Evolutionary conservation across 306 rosid species (phyloP), one percentile per base, ranked within the genome.

Genomic region (Trifolium dubium): DNA sequence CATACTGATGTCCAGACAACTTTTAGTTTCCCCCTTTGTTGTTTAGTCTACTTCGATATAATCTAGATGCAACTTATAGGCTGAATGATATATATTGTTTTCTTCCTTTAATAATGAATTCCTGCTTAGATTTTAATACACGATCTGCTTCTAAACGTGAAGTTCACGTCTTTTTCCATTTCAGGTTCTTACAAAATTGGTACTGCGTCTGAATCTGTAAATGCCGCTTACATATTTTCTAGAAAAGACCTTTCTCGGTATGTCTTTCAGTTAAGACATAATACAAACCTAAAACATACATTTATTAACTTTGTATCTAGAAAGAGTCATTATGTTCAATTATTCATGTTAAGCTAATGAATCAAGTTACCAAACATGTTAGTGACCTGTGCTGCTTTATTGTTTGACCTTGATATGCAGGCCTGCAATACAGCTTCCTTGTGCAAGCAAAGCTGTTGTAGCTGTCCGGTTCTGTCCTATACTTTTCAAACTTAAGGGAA

Each of bases 371-470:
- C 30, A 49, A 43, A 37, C 60, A 34, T 54, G 56, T 69, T n/a
- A 60, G 62, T 81, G 67, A 81, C 41, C n/a, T 2, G 71, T 58
- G 73, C 75, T 59, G 55, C 64, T 73, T 67, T 80, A 60, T 49
- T 68, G 61, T 74, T 64, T 81, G 76, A 80, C 73, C 54, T 79
- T 83, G 50, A 50, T 74, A 56, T 71, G 59, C 95, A 92, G 96
- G 87, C 99, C 97, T 73, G 90, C 96, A 64, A 61, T 92, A 77
- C 97, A 87, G 80, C 95, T 94, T 77, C 99, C 99, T 30, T 68
- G 95, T 81, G 92, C 95, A 77, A 85, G 78, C 81, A 92, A 94
- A 86, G 87, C 97, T 69, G 84, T 94, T 67, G 89, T 91, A 62
- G 97, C 90, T 63, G 95, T 92, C 67, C 88, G 96, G 37, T 89